Percentiles rank a stretch among this genome's conserved stretches.
phyloP scores from a whole-genome alignment of 257 asterid species.

The Rhazya stricta region DNA sequence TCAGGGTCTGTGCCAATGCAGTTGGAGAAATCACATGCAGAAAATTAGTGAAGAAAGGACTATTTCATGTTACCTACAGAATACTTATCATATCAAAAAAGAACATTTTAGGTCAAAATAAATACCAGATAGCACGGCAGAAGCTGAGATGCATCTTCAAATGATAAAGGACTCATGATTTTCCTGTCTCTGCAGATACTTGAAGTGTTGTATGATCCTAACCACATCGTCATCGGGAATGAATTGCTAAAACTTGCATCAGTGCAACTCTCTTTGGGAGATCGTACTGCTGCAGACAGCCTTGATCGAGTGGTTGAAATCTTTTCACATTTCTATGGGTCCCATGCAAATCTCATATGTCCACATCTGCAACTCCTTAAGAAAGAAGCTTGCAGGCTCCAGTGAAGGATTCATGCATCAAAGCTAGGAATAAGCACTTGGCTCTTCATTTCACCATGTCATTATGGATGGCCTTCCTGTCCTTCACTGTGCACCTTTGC shows the following conservation, averaged over 20 bases:
- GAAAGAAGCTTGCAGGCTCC: constrained; percentile 19
- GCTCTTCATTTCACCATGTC: too few species aligned
- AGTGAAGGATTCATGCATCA: background rate
- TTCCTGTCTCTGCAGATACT: constrained; percentile 50
- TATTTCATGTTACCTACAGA: background rate
- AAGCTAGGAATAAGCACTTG: background rate
- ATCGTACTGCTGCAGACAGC: constrained; percentile 28
- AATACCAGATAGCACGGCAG: background rate
- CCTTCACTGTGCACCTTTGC: too few species aligned
- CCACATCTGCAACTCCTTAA: constrained; percentile 40
- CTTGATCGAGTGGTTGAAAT: constrained; percentile 32
- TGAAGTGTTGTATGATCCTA: constrained; percentile 58
- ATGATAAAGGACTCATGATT: background rate
- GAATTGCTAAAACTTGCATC: constrained; percentile 78
- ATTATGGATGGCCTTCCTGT: too few species aligned
- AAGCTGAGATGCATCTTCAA: background rate
- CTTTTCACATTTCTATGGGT: constrained; percentile 62
- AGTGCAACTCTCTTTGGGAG: constrained; percentile 49
- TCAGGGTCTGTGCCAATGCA: background rate
- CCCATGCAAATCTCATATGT: constrained; percentile 49
- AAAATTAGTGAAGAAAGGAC: background rate
- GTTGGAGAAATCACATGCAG: background rate
- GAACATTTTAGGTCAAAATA: background rate
- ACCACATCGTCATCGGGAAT: constrained; percentile 74
- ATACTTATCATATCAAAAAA: background rate